Evolutionary conservation across 2,329 filamentous ascomycete species (phyloP).

Genomic region (Coniella lustricola): DNA sequence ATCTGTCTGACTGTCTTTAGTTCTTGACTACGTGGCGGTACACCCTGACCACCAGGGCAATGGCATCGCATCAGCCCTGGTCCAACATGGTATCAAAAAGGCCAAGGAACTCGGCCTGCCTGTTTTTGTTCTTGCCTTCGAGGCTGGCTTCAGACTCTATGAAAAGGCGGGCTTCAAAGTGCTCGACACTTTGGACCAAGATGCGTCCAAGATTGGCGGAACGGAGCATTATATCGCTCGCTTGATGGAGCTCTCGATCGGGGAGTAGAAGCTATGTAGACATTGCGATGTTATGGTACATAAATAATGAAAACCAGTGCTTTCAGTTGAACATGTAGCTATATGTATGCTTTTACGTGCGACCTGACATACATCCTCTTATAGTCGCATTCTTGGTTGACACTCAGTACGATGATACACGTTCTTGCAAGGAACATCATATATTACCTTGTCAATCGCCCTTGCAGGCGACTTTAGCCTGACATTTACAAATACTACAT

Average conservation of each 20-base stretch:
- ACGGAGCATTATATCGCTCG: slow-evolving; percentile 18
- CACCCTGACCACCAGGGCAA: slow-evolving; percentile 19
- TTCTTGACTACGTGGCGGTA: slow-evolving; percentile 22
- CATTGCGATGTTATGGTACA: no score
- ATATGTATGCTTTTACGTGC: no score
- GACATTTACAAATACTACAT: no score
- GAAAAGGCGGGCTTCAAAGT: slow-evolving; percentile 19
- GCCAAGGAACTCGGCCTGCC: slow-evolving; percentile 20
- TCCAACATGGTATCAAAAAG: slow-evolving; percentile 18
- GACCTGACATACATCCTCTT: no score
- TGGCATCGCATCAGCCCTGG: slow-evolving; percentile 20
- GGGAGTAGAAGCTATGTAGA: no score
- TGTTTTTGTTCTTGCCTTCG: slow-evolving; percentile 20
- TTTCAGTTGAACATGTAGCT: no score
- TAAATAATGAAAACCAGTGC: no score
- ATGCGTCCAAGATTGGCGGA: slow-evolving; percentile 19
- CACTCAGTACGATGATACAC: no score
- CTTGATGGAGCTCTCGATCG: slow-evolving; percentile 19
- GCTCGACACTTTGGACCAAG: slow-evolving; percentile 18
- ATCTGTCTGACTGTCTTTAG: slow-evolving; percentile 8
- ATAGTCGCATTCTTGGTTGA: no score
- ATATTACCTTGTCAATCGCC: no score
- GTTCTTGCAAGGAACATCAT: no score
- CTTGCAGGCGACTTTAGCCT: no score
- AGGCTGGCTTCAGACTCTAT: slow-evolving; percentile 17